Evolutionary conservation across 202 grass and related monocot genomes (phyloP).

Genomic region (Zoysia matrella): DNA sequence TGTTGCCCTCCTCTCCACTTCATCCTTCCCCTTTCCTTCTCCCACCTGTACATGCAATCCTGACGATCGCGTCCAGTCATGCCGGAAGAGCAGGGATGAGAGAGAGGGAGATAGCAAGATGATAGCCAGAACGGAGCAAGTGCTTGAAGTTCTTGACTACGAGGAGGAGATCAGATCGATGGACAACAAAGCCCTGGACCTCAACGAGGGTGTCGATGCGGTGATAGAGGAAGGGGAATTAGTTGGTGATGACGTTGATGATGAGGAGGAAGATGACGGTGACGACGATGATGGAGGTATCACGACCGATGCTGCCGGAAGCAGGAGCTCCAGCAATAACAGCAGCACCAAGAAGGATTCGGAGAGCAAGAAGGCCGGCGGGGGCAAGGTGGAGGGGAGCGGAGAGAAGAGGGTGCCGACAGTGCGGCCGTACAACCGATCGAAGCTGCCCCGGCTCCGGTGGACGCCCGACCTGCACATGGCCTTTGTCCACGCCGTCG

Average conservation of each 20-base stretch:
- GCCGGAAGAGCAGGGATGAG: slow-evolving; percentile 24
- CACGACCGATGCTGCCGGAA: slow-evolving; percentile 49
- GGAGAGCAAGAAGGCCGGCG: slow-evolving; percentile 27
- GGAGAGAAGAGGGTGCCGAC: slow-evolving; percentile 51
- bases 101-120: slow-evolving; percentile 29
- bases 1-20: slow-evolving; percentile 30
- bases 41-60: slow-evolving; percentile 38
- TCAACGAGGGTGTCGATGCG: slow-evolving; percentile 58
- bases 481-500: slow-evolving; percentile 60
- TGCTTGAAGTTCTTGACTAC: slow-evolving; percentile 49
- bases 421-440: slow-evolving; percentile 88
- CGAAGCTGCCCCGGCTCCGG: slow-evolving; percentile 77
- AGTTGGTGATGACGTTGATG: slow-evolving; percentile 37
- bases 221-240: slow-evolving; percentile 50
- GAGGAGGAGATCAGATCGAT: slow-evolving; percentile 42
- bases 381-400: slow-evolving; percentile 36
- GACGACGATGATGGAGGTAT: slow-evolving; percentile 55
- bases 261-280: neutral
- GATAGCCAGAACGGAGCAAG: slow-evolving; percentile 34
- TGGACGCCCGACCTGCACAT: slow-evolving; percentile 96
- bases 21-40: slow-evolving; percentile 49
- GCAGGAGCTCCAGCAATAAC: slow-evolving; percentile 65
- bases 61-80: slow-evolving; percentile 23
- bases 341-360: slow-evolving; percentile 48
- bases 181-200: slow-evolving; percentile 47